Percentiles rank a stretch among this genome's conserved stretches.
These are phyloP conservation scores for Penicillium lividum DNA, from an alignment of 495 filamentous ascomycete species.

Conservation along the genomic window DNA sequence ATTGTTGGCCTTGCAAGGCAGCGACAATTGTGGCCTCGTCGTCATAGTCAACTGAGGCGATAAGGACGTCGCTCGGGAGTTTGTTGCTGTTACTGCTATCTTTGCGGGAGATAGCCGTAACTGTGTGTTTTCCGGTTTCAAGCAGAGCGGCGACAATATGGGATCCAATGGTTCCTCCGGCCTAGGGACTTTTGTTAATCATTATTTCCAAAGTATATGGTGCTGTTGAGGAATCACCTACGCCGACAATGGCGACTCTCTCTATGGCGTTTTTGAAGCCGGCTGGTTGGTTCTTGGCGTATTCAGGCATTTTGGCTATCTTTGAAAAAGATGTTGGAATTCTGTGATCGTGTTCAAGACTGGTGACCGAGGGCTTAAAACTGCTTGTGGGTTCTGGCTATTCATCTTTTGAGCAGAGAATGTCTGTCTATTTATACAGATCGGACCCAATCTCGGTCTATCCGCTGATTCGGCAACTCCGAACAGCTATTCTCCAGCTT, in stretches of 20 bases:
- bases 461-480: too few species aligned
- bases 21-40: constrained; percentile 45
- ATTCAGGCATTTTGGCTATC: constrained; percentile 23
- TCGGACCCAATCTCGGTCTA: not conserved
- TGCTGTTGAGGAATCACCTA: constrained; percentile 25
- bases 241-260: constrained; percentile 52
- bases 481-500: too few species aligned
- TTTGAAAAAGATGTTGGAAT: too few species aligned
- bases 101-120: constrained; percentile 56
- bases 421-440: constrained; percentile 1
- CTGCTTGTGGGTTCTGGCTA: not conserved
- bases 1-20: constrained; percentile 55
- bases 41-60: constrained; percentile 51
- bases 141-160: constrained; percentile 52
- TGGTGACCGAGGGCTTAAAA: too few species aligned
- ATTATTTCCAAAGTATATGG: constrained; percentile 1
- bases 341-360: too few species aligned
- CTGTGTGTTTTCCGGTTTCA: constrained; percentile 50
- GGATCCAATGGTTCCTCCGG: constrained; percentile 59
- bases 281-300: constrained; percentile 38
- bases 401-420: not conserved
- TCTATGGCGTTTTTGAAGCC: constrained; percentile 46
- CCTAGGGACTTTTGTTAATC: constrained; percentile 41
- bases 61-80: constrained; percentile 46
- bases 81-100: constrained; percentile 35